Base-by-base conservation (phyloP, 2,329 filamentous ascomycete genomes). In the Colletotrichum paranaense region DNA sequence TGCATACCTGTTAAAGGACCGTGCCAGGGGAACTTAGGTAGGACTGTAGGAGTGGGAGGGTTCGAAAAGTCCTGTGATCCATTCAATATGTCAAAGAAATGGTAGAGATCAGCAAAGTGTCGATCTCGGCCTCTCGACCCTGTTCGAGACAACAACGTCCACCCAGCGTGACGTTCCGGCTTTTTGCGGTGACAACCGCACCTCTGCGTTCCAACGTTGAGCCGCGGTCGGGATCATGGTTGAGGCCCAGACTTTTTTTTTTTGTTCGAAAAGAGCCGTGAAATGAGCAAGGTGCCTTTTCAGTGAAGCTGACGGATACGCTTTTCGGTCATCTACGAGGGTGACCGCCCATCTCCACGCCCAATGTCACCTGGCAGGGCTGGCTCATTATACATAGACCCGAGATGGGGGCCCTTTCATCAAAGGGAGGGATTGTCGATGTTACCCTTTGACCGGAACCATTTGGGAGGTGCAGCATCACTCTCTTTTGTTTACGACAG, bases 31-130 rank as follows among this genome's bases (percentile, higher is more conserved):
- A 42, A 19, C 14, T 16, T 42, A 16, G 14, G 5, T 16, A 42
- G 38, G 32, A 35, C 11, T 35, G 5, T 16, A 42, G 38, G 32
- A 35, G 32, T 35, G 32, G 32, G 32, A 35, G 5, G 38, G 14
- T 49, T 49, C 19, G 38, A 16, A 14, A 49, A 49, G 42, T 49
- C 42, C 42, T 49, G 42, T 32, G 57, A 35, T 46, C 52, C 59
- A 63, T 64, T 5, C 26, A 64, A 68, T 68, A 59, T 63, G 52
- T 28, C 59, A 57, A 22, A 26, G 24, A 32, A 49, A 49, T 49
- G 16, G 42, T 6, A 59, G 49, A 46, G 52, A 68, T 64, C 59
- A 64, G 62, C 53, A 12, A 28, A 52, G 16, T 56, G 58, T 46
- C 49, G 59, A 58, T 68, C 42, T 49, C 42, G 42, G 42, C 42